These are phyloP conservation scores for Neonectria hederae DNA, from an alignment of 2,329 filamentous ascomycete species.

Conservation along the genomic window DNA sequence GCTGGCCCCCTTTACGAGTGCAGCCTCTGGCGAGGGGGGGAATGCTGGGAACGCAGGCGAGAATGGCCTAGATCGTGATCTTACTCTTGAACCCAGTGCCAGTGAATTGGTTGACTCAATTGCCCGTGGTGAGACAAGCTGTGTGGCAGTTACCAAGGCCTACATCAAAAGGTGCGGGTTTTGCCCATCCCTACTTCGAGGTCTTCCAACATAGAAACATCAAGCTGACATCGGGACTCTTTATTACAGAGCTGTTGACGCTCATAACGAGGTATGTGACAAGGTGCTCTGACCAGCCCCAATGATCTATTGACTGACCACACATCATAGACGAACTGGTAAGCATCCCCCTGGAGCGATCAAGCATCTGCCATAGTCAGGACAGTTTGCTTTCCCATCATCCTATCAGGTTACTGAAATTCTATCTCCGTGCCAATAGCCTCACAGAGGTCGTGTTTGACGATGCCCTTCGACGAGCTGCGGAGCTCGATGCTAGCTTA, in stretches of 20 bases:
- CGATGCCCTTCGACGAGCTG: constrained; percentile 30
- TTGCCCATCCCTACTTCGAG: too few relatives aligned
- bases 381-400: too few relatives aligned
- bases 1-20: neutral
- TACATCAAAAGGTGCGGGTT: constrained; percentile 18
- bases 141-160: constrained; percentile 5
- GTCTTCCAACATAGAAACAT: too few relatives aligned
- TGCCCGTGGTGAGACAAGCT: neutral
- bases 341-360: neutral
- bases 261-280: constrained; percentile 19
- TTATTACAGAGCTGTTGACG: constrained; percentile 14
- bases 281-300: neutral
- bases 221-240: neutral
- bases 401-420: neutral
- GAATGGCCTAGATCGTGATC: neutral
- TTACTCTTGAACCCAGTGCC: neutral
- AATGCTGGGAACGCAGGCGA: neutral
- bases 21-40: neutral
- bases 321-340: constrained; percentile 23
- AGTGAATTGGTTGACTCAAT: neutral
- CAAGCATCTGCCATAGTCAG: neutral
- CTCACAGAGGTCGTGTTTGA: constrained; percentile 32
- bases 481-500: constrained; percentile 23
- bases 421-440: neutral
- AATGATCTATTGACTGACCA: neutral